Base-by-base conservation (phyloP, 139 green algal species). In the Tetratostichococcus sp. region DNA sequence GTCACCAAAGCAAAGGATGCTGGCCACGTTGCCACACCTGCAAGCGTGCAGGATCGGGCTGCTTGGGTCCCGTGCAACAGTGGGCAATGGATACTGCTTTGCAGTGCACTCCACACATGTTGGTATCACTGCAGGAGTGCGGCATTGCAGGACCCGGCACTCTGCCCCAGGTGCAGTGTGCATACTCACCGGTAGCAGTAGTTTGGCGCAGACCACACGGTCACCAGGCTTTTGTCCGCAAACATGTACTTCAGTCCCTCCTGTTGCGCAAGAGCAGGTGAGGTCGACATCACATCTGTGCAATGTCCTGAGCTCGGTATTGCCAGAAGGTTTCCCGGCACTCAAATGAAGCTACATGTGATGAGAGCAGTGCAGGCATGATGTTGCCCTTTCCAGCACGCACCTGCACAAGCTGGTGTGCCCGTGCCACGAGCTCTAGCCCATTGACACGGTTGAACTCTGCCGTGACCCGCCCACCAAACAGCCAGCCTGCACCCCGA, bases 171-270 rank as follows among this genome's bases (percentile, higher is more conserved):
- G n/a, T n/a, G n/a, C n/a, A 21, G 39, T 50, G 6, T 50, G 39
- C 22, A 26, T 28, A 26, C 50, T 23, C 17, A 62, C 33, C 96
- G 87, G 82, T 99, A 99, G 89, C 96, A 99, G 85, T 99, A 99
- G 84, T 99, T 99, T 62, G 96, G 96, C 14, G 96, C 96, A 2
- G 82, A 93, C 96, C 96, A 99, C 25, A 99, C 93, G 0, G 96
- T 99, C 11, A 99, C 96, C 22, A 99, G 79, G 0, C 70, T 86
- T 42, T 83, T 80, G 22, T 89, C 85, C 19, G 84, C 80, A 67
- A 99, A 99, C 96, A 98, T 99, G 88, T 98, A 99, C 81, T 99
- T 99, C 19, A 98, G 80, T 0, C 95, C 95, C 78, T 98, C 95
- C 82, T 96, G 77, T 30, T 31, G 39, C 39, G 11, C 11, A n/a